phyloP scores from a whole-genome alignment of 73 alveolate species.

The Paramecium sexaurelia region DNA sequence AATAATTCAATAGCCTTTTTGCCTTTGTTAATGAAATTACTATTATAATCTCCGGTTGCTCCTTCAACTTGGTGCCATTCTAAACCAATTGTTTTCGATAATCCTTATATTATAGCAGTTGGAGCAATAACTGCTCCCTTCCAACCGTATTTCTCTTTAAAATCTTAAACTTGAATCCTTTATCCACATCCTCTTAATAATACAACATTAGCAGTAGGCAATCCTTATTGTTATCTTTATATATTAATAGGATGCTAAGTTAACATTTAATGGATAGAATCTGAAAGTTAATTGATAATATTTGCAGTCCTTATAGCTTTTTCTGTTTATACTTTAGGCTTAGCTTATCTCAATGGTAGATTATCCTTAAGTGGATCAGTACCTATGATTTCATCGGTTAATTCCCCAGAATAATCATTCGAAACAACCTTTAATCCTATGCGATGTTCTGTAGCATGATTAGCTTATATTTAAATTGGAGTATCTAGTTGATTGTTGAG shows the following conservation, averaged over 20 bases:
- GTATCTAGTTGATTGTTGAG: background rate
- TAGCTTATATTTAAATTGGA: constrained; percentile 62
- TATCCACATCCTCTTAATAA: constrained; percentile 86
- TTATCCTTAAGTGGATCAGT: constrained; percentile 87
- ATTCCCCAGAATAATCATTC: constrained; percentile 53
- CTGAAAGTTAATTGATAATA: constrained; percentile 72
- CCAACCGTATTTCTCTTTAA: constrained; percentile 71
- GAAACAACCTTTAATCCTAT: constrained; percentile 81
- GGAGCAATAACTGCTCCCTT: constrained; percentile 88
- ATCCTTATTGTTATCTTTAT: constrained; percentile 73
- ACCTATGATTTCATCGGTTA: constrained; percentile 77
- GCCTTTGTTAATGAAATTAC: constrained; percentile 73
- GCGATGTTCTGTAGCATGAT: constrained; percentile 90
- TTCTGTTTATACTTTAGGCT: constrained; percentile 64
- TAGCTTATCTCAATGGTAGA: constrained; percentile 55
- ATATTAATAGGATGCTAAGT: constrained; percentile 74
- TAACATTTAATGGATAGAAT: constrained; percentile 67
- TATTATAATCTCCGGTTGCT: constrained; percentile 86
- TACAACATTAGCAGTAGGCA: constrained; percentile 75
- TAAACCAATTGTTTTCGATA: constrained; percentile 78
- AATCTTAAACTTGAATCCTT: constrained; percentile 72
- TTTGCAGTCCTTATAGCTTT: constrained; percentile 74
- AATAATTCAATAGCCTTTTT: constrained; percentile 72
- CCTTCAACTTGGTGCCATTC: constrained; percentile 82
- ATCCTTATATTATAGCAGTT: constrained; percentile 87